These are phyloP conservation scores for Colletotrichum aenigma DNA, from an alignment of 2,329 filamentous ascomycete species.

Conservation along the genomic window DNA sequence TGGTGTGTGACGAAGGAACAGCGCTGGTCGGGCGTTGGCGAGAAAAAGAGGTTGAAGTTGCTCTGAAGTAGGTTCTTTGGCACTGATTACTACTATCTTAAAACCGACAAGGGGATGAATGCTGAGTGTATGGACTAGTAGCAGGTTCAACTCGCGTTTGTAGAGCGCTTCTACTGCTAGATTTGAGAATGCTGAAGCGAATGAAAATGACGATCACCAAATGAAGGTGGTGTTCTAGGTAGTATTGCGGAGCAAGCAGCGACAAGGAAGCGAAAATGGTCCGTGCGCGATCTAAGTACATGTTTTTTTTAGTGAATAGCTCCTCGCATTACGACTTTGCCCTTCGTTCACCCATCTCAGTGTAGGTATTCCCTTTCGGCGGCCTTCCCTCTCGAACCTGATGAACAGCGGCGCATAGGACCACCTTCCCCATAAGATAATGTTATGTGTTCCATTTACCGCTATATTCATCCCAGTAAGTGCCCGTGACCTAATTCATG, in stretches of 20 bases:
- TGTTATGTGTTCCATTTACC: too few species aligned
- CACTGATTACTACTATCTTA: not conserved
- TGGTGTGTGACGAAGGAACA: not conserved
- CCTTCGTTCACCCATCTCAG: too few species aligned
- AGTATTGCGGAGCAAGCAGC: not conserved
- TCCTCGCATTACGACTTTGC: too few species aligned
- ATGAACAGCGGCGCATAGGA: too few species aligned
- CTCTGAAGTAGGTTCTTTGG: not conserved
- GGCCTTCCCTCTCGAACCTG: too few species aligned
- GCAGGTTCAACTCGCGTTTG: not conserved
- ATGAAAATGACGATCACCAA: accelerated
- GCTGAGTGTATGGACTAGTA: too few species aligned
- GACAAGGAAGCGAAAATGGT: not conserved
- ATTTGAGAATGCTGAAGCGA: not conserved
- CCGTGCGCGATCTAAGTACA: not conserved
- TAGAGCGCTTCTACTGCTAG: not conserved
- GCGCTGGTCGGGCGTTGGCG: not conserved
- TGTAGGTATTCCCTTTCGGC: too few species aligned
- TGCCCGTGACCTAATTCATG: too few species aligned
- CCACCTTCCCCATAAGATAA: too few species aligned
- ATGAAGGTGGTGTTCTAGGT: not conserved
- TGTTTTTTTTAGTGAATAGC: too few species aligned
- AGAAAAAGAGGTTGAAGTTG: not conserved
- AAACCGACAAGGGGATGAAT: too few species aligned
- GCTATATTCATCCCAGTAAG: too few species aligned